These are phyloP conservation scores for Noccaea bulbosa DNA, from an alignment of 345 rosid genomes.

Conservation along the genomic window DNA sequence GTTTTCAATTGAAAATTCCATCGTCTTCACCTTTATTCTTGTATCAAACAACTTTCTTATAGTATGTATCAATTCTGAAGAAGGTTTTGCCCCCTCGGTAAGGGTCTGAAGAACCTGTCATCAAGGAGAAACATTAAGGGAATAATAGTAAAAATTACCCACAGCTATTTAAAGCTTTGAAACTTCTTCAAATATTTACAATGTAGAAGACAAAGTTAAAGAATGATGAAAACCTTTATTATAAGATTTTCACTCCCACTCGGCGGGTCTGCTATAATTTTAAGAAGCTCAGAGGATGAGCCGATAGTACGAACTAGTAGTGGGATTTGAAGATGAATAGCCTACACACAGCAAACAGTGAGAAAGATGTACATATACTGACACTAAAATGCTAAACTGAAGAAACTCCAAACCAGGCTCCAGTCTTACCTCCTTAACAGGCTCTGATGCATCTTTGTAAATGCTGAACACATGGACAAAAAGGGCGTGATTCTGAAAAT, in stretches of 20 bases:
- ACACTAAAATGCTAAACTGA: conserved; percentile 14
- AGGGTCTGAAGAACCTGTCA: conserved; percentile 89
- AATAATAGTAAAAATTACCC: conserved; percentile 31
- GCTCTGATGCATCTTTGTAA: conserved; percentile 64
- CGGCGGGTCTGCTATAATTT: conserved; percentile 91
- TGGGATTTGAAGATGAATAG: conserved; percentile 85
- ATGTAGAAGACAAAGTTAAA: conserved; percentile 5
- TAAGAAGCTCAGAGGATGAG: conserved; percentile 86
- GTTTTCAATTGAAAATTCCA: conserved; percentile 13
- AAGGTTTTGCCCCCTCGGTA: conserved; percentile 77
- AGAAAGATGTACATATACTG: conserved; percentile 1
- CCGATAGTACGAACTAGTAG: conserved; percentile 97
- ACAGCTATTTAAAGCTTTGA: neutral
- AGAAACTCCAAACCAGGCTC: conserved; percentile 12
- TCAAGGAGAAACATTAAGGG: conserved; percentile 17
- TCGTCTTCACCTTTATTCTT: conserved; percentile 71
- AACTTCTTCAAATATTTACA: conserved; percentile 17
- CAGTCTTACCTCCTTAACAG: conserved; percentile 76
- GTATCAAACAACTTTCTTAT: conserved; percentile 84
- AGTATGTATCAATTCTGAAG: conserved; percentile 73
- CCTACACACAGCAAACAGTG: conserved; percentile 58
- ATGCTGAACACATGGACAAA: conserved; percentile 75
- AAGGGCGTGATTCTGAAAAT: conserved; percentile 88
- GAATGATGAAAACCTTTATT: conserved; percentile 62
- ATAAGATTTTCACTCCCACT: conserved; percentile 86